These are phyloP conservation scores for Sordariomycetes sp. DNA, from an alignment of 2,329 filamentous ascomycete species.

Conservation along the genomic window DNA sequence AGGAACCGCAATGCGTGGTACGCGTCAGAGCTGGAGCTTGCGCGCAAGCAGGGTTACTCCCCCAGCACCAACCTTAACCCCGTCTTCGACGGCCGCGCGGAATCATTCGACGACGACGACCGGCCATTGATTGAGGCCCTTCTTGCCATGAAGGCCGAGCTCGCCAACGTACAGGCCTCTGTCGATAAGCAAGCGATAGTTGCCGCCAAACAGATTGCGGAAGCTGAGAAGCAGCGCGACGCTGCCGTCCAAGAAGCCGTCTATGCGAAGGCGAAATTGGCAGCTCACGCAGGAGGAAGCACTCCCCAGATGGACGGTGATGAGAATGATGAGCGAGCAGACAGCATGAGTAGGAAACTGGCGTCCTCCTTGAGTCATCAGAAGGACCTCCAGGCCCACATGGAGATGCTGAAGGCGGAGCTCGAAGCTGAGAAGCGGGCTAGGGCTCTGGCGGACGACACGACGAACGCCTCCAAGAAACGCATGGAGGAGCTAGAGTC, in stretches of 20 bases:
- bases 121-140: constrained; percentile 85
- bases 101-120: constrained; percentile 84
- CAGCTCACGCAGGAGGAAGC: constrained; percentile 58
- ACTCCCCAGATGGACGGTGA: constrained; percentile 48
- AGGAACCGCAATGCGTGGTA: constrained; percentile 94
- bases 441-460: constrained; percentile 79
- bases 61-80: constrained; percentile 58
- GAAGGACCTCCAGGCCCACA: constrained; percentile 63
- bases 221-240: constrained; percentile 89
- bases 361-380: constrained; percentile 70
- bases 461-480: constrained; percentile 66
- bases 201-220: constrained; percentile 80
- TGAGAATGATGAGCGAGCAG: constrained; percentile 45
- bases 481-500: constrained; percentile 73
- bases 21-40: constrained; percentile 84
- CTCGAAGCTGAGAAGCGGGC: constrained; percentile 70
- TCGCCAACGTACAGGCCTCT: constrained; percentile 78
- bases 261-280: constrained; percentile 86
- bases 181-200: constrained; percentile 79
- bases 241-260: constrained; percentile 89
- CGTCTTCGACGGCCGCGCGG: constrained; percentile 62
- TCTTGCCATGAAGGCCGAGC: constrained; percentile 77
- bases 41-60: constrained; percentile 77
- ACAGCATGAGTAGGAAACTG: constrained; percentile 67
- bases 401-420: constrained; percentile 57